These are phyloP conservation scores for Cutaneotrichosporon curvatum DNA, from an alignment of 1,284 basidiomycete species.

Conservation along the genomic window DNA sequence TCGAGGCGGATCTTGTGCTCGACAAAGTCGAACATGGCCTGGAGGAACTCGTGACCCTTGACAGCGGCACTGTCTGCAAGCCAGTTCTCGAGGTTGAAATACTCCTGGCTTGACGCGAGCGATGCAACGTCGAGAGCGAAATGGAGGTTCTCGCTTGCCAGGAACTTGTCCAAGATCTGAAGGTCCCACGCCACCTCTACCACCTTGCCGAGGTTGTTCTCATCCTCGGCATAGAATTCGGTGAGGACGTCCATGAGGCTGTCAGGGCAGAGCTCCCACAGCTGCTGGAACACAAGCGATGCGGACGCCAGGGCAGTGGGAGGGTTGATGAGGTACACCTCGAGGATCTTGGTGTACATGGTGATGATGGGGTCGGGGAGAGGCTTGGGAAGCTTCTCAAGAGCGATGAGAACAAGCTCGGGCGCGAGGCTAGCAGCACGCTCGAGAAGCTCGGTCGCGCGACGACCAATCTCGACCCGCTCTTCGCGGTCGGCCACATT, in stretches of 20 bases:
- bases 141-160: conserved; percentile 77
- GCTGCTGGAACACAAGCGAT: conserved; percentile 90
- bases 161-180: conserved; percentile 79
- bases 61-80: conserved; percentile 73
- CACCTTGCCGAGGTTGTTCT: conserved; percentile 87
- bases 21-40: conserved; percentile 76
- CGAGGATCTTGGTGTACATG: conserved; percentile 75
- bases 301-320: conserved; percentile 79
- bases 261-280: conserved; percentile 82
- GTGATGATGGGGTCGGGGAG: conserved; percentile 83
- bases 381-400: conserved; percentile 78
- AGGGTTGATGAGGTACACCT: conserved; percentile 65
- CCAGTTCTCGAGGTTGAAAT: conserved; percentile 94
- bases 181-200: conserved; percentile 92
- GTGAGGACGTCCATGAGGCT: conserved; percentile 81
- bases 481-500: conserved; percentile 56
- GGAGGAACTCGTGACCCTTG: conserved; percentile 78
- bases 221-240: conserved; percentile 86
- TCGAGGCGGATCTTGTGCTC: conserved; percentile 88
- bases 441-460: conserved; percentile 81
- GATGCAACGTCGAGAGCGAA: conserved; percentile 90
- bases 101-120: conserved; percentile 83
- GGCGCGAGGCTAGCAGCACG: conserved; percentile 76
- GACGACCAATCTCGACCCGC: conserved; percentile 60
- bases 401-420: conserved; percentile 87